A percentile compares a stretch with the other conserved stretches of the same genome.
phyloP scores from a whole-genome alignment of 108 stramenopile genomes.

The Parietichytrium sp. region DNA sequence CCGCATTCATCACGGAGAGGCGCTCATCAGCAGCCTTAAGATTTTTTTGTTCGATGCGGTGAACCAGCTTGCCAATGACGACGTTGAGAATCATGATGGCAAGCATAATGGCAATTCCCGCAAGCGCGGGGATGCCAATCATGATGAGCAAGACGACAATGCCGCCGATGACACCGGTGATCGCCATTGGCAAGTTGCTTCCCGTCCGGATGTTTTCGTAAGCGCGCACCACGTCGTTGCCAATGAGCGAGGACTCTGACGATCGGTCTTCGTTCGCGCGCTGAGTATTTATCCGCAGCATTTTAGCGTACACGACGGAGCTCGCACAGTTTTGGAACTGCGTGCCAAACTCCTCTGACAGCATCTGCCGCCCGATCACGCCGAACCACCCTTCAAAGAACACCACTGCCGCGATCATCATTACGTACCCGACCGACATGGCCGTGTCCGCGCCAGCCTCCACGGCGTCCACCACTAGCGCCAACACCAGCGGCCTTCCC shows the following conservation, averaged over 20 bases:
- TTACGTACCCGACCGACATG: not conserved
- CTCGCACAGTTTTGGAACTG: constrained; percentile 26
- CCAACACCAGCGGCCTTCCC: not conserved
- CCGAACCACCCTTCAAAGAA: constrained; percentile 17
- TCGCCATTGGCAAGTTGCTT: not conserved
- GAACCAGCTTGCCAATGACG: not conserved
- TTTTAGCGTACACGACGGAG: constrained; percentile 18
- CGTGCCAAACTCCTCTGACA: constrained; percentile 29
- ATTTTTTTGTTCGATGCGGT: not conserved
- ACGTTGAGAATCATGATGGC: not conserved
- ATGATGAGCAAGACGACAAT: not conserved
- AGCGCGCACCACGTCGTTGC: constrained; percentile 31
- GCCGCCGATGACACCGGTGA: not conserved
- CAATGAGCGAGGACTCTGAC: constrained; percentile 9
- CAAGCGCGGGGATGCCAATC: not conserved
- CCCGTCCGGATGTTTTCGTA: not conserved
- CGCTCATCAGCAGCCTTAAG: constrained; percentile 8
- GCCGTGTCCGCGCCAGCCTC: not conserved
- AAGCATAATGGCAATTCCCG: constrained; percentile 31
- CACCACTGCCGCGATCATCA: not conserved
- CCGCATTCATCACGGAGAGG: not conserved
- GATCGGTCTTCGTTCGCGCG: not conserved
- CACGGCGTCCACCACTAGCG: not conserved
- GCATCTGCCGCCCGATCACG: constrained; percentile 18
- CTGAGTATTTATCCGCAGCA: constrained; percentile 28